Evolutionary conservation across 345 rosid species (phyloP), one percentile per base, ranked within the genome.

Genomic region (Ricinus communis): DNA sequence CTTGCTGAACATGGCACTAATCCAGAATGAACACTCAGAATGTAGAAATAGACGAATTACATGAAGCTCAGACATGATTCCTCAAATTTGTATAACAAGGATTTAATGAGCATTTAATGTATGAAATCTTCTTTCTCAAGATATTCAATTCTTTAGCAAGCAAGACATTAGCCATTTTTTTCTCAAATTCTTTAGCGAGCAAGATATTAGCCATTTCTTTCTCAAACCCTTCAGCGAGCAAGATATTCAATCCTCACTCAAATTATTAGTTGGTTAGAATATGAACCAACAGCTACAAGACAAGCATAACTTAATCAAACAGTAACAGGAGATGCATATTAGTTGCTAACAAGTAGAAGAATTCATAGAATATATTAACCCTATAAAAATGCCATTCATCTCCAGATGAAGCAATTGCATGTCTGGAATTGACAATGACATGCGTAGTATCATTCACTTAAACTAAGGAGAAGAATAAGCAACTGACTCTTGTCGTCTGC

Each of bases 401-500:
- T 36, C 25, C 22, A 10, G 22, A 21, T 7, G 30, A n/a, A n/a
- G n/a, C n/a, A 52, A 31, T 18, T 7, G 11, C 9, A n/a, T n/a
- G 33, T 31, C 59, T 5, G 21, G 30, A 24, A 18, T 51, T 22
- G 47, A 25, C 15, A 51, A 28, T 36, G 19, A 10, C 40, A 30
- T 41, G n/a, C 1, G 2, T 11, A n/a, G 31, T 62, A 15, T 53
- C 69, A 57, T 68, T 22, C 16, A 53, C 57, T 49, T 41, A 76
- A 46, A 49, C 24, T 10, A 68, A 31, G 9, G 70, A 68, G 19
- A 51, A 41, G 45, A 70, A 71, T 8, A 65, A 77, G 63, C 30
- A 73, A 74, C 88, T 24, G 69, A 91, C 94, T 62, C 85, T 85
- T 33, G 71, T 59, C 51, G 52, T 63, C 72, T 80, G 84, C 57